phyloP scores from a whole-genome alignment of 805 yeast species.

The Sugiyamaella qingdaonensis region DNA sequence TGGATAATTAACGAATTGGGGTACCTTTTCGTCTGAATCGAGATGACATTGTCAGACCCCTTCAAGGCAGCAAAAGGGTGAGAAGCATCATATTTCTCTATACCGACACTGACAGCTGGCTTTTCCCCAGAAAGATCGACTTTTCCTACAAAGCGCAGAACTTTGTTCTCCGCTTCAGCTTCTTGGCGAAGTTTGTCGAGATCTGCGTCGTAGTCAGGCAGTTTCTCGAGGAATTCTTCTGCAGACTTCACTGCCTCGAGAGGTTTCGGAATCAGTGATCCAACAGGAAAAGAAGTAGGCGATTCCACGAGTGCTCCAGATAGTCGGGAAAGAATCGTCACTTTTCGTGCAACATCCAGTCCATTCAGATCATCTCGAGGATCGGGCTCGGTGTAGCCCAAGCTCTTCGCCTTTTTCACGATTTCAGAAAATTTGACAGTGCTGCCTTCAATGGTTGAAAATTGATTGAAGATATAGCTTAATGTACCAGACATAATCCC shows the following conservation, averaged over 20 bases:
- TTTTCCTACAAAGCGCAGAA: slow-evolving; percentile 87
- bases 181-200: slow-evolving; percentile 71
- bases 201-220: slow-evolving; percentile 80
- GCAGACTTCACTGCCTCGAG: slow-evolving; percentile 60
- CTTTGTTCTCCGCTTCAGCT: slow-evolving; percentile 81
- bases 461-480: slow-evolving; percentile 92
- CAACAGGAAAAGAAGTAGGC: slow-evolving; percentile 90
- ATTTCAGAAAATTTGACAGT: slow-evolving; percentile 78
- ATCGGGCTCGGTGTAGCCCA: slow-evolving; percentile 98
- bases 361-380: slow-evolving; percentile 99
- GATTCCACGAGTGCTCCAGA: slow-evolving; percentile 81
- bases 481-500: slow-evolving; percentile 96
- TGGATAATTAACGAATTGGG: slow-evolving; percentile 89
- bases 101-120: slow-evolving; percentile 75
- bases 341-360: slow-evolving; percentile 96
- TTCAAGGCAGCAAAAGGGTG: slow-evolving; percentile 95
- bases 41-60: slow-evolving; percentile 94
- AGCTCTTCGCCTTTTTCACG: slow-evolving; percentile 78
- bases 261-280: slow-evolving; percentile 84
- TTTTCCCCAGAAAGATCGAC: slow-evolving; percentile 57
- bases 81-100: slow-evolving; percentile 77
- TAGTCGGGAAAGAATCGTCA: slow-evolving; percentile 90
- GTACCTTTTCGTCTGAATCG: slow-evolving; percentile 89
- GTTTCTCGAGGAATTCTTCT: slow-evolving; percentile 70
- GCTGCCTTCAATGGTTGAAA: slow-evolving; percentile 62